Conservation (phyloP, 2,329 filamentous ascomycete species). For the Cercospora sojina region DNA sequence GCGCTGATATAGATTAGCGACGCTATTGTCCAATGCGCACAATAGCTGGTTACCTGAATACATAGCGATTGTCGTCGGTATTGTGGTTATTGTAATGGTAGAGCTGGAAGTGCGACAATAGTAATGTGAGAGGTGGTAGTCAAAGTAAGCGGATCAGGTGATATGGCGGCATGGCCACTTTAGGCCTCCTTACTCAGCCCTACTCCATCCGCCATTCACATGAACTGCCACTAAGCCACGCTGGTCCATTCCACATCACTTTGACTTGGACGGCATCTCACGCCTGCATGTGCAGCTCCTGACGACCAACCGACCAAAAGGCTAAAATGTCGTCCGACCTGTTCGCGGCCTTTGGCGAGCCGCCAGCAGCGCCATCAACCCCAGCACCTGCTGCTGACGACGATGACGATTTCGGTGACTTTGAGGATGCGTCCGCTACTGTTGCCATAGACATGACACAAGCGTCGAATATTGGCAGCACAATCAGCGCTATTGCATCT, state of each 20-base stretch:
- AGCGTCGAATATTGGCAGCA: background rate
- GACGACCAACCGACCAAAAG: background rate
- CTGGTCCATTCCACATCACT: background rate
- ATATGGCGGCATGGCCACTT: too few relatives aligned
- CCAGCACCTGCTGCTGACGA: slow-evolving; percentile 35
- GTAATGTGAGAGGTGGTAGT: too few relatives aligned
- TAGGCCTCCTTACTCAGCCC: too few relatives aligned
- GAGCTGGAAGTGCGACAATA: too few relatives aligned
- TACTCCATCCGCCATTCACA: background rate
- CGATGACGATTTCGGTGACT: slow-evolving; percentile 56
- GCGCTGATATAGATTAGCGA: too few relatives aligned
- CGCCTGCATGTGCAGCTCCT: background rate
- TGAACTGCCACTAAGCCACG: background rate
- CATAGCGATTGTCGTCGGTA: too few relatives aligned
- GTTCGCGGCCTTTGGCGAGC: slow-evolving; percentile 51
- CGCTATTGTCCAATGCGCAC: too few relatives aligned
- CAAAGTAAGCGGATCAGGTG: too few relatives aligned
- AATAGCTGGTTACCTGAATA: too few relatives aligned
- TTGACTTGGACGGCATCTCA: background rate
- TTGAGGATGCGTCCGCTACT: slow-evolving; percentile 44
- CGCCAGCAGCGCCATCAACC: background rate
- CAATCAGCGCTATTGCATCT: slow-evolving; percentile 18
- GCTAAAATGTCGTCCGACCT: slow-evolving; percentile 55
- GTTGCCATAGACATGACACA: background rate
- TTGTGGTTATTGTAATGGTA: too few relatives aligned